Conservation (phyloP, 2,329 filamentous ascomycete species). For the Apiospora pterosperma region DNA sequence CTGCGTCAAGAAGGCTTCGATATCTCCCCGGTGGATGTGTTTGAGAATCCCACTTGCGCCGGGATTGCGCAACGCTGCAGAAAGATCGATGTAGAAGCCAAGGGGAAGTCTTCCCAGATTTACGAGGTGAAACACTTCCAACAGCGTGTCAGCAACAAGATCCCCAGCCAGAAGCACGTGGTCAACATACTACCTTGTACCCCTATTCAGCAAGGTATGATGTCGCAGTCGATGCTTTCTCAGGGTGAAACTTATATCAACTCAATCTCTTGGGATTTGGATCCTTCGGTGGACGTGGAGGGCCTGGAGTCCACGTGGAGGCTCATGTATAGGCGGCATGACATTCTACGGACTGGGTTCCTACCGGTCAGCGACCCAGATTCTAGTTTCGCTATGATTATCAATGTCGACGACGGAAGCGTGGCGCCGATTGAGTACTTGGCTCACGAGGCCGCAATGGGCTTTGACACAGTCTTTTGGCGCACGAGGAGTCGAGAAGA, state of each 20-base stretch:
- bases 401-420: constrained; percentile 36
- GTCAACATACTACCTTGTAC: constrained; percentile 73
- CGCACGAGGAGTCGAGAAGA: constrained; percentile 25
- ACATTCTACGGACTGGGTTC: constrained; percentile 78
- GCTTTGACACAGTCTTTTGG: constrained; percentile 35
- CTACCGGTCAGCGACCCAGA: constrained; percentile 55
- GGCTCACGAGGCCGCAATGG: constrained; percentile 4
- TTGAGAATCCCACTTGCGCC: constrained; percentile 55
- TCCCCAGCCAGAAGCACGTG: constrained; percentile 32
- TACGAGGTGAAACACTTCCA: constrained; percentile 42
- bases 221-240: constrained; percentile 69
- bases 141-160: constrained; percentile 22
- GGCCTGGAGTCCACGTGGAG: constrained; percentile 58
- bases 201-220: constrained; percentile 73
- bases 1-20: constrained; percentile 57
- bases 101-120: background rate
- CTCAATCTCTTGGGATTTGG: constrained; percentile 54
- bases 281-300: constrained; percentile 31
- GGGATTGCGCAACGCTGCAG: constrained; percentile 21
- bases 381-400: constrained; percentile 72
- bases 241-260: constrained; percentile 73
- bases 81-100: background rate
- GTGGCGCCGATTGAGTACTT: constrained; percentile 17
- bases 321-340: constrained; percentile 49
- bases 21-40: constrained; percentile 68